Evolutionary conservation across 2,329 filamentous ascomycete species (phyloP).

Genomic region (Cryphonectria japonica): DNA sequence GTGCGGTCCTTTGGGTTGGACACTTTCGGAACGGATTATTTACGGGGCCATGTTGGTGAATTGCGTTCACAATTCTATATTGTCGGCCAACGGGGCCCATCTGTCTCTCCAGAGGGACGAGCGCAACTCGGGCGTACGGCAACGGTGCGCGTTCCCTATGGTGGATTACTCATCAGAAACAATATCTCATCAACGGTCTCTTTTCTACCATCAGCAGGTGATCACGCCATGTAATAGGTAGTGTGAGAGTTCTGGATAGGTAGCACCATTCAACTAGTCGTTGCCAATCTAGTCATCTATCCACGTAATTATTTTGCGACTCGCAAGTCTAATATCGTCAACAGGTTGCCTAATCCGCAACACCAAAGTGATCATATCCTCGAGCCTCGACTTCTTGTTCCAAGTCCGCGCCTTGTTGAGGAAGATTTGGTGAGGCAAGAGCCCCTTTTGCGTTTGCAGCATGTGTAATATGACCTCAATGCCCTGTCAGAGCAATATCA

Average conservation of each 20-base stretch:
- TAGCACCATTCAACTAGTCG: not conserved
- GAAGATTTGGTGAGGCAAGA: not conserved
- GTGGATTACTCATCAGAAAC: not conserved
- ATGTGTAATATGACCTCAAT: not conserved
- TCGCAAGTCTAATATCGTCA: not conserved
- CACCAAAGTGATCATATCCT: not conserved
- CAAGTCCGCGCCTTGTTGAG: not conserved
- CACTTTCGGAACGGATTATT: not conserved
- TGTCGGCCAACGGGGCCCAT: not conserved
- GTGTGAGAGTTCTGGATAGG: not conserved
- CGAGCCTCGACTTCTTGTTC: not conserved
- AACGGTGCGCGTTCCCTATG: not conserved
- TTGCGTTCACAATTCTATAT: not conserved
- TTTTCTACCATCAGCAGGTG: not conserved
- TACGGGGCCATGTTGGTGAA: not conserved
- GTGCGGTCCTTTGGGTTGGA: not conserved
- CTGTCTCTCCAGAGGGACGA: not conserved
- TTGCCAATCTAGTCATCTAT: not conserved
- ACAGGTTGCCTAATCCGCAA: not conserved
- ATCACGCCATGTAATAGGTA: not conserved
- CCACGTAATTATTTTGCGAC: not conserved
- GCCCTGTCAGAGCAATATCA: not conserved
- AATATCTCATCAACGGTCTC: not conserved
- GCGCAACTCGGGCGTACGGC: not conserved
- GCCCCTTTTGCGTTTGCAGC: not conserved